phyloP scores from a whole-genome alignment of 306 rosid species.

The Quillaja saponaria region DNA sequence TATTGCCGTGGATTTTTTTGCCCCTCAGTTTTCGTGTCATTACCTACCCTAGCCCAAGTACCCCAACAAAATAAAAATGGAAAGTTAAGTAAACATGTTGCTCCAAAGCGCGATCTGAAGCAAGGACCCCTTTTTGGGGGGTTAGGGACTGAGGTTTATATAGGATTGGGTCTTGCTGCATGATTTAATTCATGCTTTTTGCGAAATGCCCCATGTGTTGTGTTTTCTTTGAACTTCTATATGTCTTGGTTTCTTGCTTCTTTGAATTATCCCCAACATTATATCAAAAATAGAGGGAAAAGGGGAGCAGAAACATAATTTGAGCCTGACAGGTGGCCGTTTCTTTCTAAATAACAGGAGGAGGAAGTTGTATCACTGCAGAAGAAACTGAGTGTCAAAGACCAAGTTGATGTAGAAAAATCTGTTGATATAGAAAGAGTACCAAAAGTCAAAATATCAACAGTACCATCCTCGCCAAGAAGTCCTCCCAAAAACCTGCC shows the following conservation, averaged over 20 bases:
- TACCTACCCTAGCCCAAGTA: not conserved
- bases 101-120: not conserved
- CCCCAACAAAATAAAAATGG: no score
- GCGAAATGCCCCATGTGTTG: no score
- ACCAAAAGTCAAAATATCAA: conserved; percentile 57
- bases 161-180: no score
- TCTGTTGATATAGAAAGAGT: conserved; percentile 49
- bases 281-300: no score
- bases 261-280: no score
- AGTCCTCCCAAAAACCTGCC: conserved; percentile 52
- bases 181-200: no score
- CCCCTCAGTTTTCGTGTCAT: conserved; percentile 13
- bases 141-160: no score
- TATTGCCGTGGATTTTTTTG: not conserved
- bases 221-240: no score
- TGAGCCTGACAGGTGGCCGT: conserved; percentile 21
- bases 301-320: no score
- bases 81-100: conserved; percentile 1
- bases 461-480: conserved; percentile 51
- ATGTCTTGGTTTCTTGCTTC: no score
- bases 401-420: conserved; percentile 54
- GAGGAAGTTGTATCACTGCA: conserved; percentile 51
- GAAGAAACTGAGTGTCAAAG: conserved; percentile 57
- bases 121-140: no score
- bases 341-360: conserved; percentile 53